phyloP scores from a whole-genome alignment of 176 grass and related monocot species.

The Puya raimondii region DNA sequence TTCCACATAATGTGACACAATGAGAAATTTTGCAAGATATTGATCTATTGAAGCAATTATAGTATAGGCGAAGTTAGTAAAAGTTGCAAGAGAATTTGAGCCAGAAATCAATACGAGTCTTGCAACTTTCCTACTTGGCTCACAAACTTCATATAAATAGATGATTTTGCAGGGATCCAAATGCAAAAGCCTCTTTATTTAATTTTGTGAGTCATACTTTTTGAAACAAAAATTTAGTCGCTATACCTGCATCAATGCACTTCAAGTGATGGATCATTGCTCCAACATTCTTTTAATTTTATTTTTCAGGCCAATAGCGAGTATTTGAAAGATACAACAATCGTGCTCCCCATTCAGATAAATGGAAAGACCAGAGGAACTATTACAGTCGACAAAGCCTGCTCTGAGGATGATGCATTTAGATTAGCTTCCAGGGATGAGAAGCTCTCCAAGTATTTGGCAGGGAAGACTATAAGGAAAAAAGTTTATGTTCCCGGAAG shows the following conservation, averaged over 20 bases:
- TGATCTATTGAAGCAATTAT: background rate
- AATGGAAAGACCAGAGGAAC: slow-evolving; percentile 93
- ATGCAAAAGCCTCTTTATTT: too few species aligned
- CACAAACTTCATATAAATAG: background rate
- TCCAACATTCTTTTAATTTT: slow-evolving; percentile 12
- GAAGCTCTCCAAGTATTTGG: slow-evolving; percentile 83
- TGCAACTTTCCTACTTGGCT: background rate
- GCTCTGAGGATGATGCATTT: slow-evolving; percentile 67
- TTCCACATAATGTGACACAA: background rate
- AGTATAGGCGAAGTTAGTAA: background rate
- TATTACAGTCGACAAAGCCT: slow-evolving; percentile 64
- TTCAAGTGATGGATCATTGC: background rate
- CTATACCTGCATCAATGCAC: background rate
- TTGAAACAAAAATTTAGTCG: background rate
- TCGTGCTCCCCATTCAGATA: slow-evolving; percentile 82
- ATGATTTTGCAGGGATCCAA: background rate
- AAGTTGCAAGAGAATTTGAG: background rate
- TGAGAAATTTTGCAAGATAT: background rate
- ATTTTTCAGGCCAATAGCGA: slow-evolving; percentile 58
- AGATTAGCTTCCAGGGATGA: slow-evolving; percentile 55
- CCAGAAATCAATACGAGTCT: background rate
- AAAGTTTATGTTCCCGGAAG: slow-evolving; percentile 87
- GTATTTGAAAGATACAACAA: slow-evolving; percentile 69
- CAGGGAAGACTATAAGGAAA: slow-evolving; percentile 55
- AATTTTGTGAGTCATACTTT: background rate